phyloP scores from a whole-genome alignment of 2,329 filamentous ascomycete species.

The Niveomyces coronatus region DNA sequence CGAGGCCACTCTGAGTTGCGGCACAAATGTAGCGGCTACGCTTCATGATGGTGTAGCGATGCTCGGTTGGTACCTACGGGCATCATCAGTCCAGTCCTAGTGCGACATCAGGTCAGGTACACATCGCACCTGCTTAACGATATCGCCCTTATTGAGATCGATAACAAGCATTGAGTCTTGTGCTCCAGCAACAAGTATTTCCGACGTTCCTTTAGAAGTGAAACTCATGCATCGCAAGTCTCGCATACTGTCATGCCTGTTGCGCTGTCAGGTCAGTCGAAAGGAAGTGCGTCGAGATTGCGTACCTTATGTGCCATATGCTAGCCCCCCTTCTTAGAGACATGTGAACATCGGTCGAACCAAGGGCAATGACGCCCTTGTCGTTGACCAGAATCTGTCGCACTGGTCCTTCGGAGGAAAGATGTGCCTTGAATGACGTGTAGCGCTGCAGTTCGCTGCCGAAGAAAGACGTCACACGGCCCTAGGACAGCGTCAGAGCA shows the following conservation, averaged over 20 bases:
- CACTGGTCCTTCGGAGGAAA: constrained; percentile 62
- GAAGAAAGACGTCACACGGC: constrained; percentile 81
- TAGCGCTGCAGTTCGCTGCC: constrained; percentile 78
- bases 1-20: constrained; percentile 69
- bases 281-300: too few relatives aligned
- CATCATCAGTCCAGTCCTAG: constrained; percentile 22
- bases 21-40: constrained; percentile 85
- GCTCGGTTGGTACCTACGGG: constrained; percentile 58
- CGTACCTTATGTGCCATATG: constrained; percentile 78
- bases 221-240: constrained; percentile 94
- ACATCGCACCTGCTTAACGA: constrained; percentile 51
- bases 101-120: background rate
- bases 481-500: constrained; percentile 40
- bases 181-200: constrained; percentile 78
- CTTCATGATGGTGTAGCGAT: constrained; percentile 87
- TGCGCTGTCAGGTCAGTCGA: constrained; percentile 12
- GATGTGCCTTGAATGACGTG: constrained; percentile 79
- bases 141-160: constrained; percentile 58
- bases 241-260: constrained; percentile 63
- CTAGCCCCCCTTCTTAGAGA: constrained; percentile 71
- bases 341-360: constrained; percentile 77
- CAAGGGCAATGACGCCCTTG: constrained; percentile 78
- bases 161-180: constrained; percentile 78
- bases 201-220: constrained; percentile 71
- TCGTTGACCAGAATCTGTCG: constrained; percentile 88